These are phyloP conservation scores for Usnea hakonensis DNA, from an alignment of 495 filamentous ascomycete species.

Conservation along the genomic window DNA sequence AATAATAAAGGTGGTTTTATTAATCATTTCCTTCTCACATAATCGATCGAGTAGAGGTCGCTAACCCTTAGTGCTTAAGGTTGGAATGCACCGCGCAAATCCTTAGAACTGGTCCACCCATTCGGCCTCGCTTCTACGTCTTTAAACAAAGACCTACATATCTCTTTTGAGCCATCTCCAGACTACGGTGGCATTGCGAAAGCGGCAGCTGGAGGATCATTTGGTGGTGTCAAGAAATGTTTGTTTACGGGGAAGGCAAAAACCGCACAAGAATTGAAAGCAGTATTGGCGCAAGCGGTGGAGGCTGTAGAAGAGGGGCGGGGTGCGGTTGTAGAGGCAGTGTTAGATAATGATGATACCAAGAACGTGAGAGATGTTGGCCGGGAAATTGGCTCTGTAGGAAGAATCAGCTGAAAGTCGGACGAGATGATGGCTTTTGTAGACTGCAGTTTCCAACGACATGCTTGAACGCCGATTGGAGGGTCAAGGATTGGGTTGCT, in stretches of 20 bases:
- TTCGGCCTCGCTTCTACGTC: conserved; percentile 21
- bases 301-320: too few species aligned
- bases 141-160: conserved; percentile 24
- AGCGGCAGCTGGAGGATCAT: neutral
- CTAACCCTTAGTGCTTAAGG: neutral
- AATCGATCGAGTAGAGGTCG: neutral
- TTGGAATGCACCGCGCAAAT: conserved; percentile 32
- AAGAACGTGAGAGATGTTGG: too few species aligned
- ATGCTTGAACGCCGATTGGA: too few species aligned
- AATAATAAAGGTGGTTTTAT: conserved; percentile 22
- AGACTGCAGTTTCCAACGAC: too few species aligned
- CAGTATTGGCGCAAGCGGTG: neutral
- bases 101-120: conserved; percentile 28
- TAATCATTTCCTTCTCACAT: conserved; percentile 23
- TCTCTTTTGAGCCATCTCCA: conserved; percentile 21
- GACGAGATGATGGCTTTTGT: too few species aligned
- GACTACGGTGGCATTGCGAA: neutral
- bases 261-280: neutral
- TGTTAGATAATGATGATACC: neutral
- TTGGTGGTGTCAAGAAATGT: neutral
- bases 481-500: too few species aligned
- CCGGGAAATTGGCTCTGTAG: too few species aligned
- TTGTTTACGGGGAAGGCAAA: neutral
- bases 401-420: too few species aligned
- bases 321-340: neutral